Evolutionary conservation across 2,329 filamentous ascomycete species (phyloP), one percentile per base, ranked within the genome.

Genomic region (Zopfia rhizophila): DNA sequence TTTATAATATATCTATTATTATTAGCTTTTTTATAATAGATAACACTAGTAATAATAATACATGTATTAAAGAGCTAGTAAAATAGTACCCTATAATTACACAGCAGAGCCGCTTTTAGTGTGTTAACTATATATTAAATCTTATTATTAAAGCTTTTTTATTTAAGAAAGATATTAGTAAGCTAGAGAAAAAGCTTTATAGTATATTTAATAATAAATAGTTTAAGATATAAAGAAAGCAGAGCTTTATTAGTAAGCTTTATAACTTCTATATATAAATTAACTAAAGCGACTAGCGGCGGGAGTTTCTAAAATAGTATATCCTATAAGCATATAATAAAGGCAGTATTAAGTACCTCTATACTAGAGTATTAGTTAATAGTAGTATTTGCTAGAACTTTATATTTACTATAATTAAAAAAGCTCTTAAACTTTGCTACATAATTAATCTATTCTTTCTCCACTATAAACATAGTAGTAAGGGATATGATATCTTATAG

Each of bases 401-500:
- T 24, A 21, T 41, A 10, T 41, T 31, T 7, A 5, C 10, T 13
- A 41, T 32, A 14, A 41, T 40, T 40, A 13, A 21, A 29, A 28
- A 40, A 29, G 37, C 37, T 40, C 18, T 23, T 31, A 29, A 40
- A n/a, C n/a, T n/a, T n/a, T n/a, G n/a, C n/a, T n/a, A n/a, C n/a
- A n/a, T n/a, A n/a, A n/a, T n/a, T n/a, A n/a, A n/a, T n/a, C n/a
- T n/a, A n/a, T n/a, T n/a, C n/a, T n/a, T n/a, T n/a, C n/a, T n/a
- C n/a, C n/a, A n/a, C n/a, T n/a, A n/a, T n/a, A n/a, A n/a, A n/a
- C n/a, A n/a, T n/a, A n/a, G n/a, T n/a, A n/a, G n/a, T n/a, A n/a
- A n/a, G n/a, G n/a, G n/a, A n/a, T n/a, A n/a, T n/a, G n/a, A n/a
- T n/a, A n/a, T n/a, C n/a, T n/a, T n/a, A n/a, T n/a, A n/a, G n/a